Evolutionary conservation across 2,329 filamentous ascomycete genomes (phyloP).

Genomic region (Nakataea oryzae): DNA sequence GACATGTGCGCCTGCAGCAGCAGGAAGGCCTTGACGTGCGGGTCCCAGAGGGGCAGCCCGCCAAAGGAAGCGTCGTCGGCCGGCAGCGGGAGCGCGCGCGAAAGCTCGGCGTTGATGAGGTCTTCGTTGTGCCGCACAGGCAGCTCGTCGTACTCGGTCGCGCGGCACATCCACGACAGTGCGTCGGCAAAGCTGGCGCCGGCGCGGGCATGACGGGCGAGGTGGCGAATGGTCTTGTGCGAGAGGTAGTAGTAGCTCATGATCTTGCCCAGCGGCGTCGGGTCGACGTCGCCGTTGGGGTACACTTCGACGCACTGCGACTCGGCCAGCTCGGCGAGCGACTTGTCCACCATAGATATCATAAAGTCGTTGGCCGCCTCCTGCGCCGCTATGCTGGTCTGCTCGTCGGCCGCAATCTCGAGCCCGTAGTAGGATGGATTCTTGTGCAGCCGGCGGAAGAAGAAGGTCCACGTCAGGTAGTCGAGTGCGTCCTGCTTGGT

Average conservation of each 20-base stretch:
- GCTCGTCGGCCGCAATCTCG: conserved; percentile 79
- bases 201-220: conserved; percentile 54
- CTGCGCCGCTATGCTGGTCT: conserved; percentile 62
- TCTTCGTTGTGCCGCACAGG: conserved; percentile 98
- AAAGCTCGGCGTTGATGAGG: conserved; percentile 86
- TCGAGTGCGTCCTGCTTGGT: conserved; percentile 97
- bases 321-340: conserved; percentile 68
- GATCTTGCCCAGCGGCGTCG: conserved; percentile 90
- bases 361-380: conserved; percentile 88
- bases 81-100: conserved; percentile 62
- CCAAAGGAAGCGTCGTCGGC: conserved; percentile 34
- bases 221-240: conserved; percentile 83
- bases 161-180: conserved; percentile 84
- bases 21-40: conserved; percentile 92
- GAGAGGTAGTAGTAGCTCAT: conserved; percentile 99
- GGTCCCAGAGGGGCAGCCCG: conserved; percentile 91
- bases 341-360: conserved; percentile 83
- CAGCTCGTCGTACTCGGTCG: conserved; percentile 93
- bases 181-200: conserved; percentile 62
- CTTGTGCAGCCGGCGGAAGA: conserved; percentile 94
- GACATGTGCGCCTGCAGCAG: conserved; percentile 93
- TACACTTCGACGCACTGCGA: conserved; percentile 78
- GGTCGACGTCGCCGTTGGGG: conserved; percentile 79
- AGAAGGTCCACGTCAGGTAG: conserved; percentile 98
- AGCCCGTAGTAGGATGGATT: conserved; percentile 97